A percentile compares a stretch with the other conserved stretches of the same genome.
Conservation (phyloP, 2,329 filamentous ascomycete genomes). For the Exophiala xenobiotica region DNA sequence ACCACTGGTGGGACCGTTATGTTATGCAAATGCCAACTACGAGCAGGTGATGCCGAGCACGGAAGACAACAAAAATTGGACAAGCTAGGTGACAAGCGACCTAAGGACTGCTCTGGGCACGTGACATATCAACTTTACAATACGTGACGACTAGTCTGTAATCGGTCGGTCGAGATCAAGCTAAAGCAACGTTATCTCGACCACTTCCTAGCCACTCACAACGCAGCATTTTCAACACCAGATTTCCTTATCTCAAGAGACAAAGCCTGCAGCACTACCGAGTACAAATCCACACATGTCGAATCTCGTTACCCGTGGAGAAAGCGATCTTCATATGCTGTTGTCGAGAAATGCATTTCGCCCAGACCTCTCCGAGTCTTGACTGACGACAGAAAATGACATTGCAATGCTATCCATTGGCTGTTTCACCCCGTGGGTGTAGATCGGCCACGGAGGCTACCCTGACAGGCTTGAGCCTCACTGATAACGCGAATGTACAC, state of each 20-base stretch:
- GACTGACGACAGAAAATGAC: slow-evolving; percentile 18
- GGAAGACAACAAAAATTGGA: too few species aligned
- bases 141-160: neutral
- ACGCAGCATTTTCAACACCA: neutral
- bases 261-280: neutral
- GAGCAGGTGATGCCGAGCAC: too few species aligned
- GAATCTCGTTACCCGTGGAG: too few species aligned
- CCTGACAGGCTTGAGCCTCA: slow-evolving; percentile 10
- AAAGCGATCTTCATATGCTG: slow-evolving; percentile 14
- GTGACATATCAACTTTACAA: slow-evolving; percentile 2
- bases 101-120: too few species aligned
- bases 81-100: too few species aligned
- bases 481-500: slow-evolving; percentile 12
- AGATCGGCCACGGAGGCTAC: neutral
- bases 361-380: neutral
- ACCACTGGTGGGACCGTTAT: neutral
- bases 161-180: too few species aligned
- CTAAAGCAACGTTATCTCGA: slow-evolving; percentile 1
- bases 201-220: neutral
- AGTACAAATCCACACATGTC: too few species aligned
- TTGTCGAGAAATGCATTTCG: too few species aligned
- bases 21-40: too few species aligned
- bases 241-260: neutral
- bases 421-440: neutral
- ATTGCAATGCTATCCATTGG: slow-evolving; percentile 19